A percentile compares a stretch with the other conserved stretches of the same genome.
phyloP scores from a whole-genome alignment of 2,329 filamentous ascomycete genomes.

The Ophiostoma montium region DNA sequence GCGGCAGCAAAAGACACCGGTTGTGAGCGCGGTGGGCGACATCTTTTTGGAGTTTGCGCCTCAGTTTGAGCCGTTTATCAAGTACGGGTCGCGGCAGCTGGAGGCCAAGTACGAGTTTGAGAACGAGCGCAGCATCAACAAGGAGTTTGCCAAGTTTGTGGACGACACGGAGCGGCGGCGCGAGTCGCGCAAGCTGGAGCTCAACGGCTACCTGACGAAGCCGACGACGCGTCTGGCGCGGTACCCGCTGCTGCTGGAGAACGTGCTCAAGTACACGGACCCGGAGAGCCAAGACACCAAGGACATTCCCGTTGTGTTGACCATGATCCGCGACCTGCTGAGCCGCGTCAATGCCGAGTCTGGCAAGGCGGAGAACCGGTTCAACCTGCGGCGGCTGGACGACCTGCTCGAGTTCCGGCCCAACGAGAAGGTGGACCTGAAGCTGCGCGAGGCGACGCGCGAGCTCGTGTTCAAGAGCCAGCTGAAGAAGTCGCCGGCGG shows the following conservation, averaged over 20 bases:
- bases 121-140: conserved; percentile 79
- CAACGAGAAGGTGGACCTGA: conserved; percentile 83
- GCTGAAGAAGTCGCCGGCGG: conserved; percentile 83
- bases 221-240: conserved; percentile 88
- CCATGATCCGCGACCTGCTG: conserved; percentile 73
- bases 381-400: conserved; percentile 85
- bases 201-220: conserved; percentile 96
- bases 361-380: conserved; percentile 93
- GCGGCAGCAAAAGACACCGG: conserved; percentile 76
- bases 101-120: conserved; percentile 98
- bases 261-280: conserved; percentile 81
- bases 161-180: conserved; percentile 93
- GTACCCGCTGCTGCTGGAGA: conserved; percentile 84
- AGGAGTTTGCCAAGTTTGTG: conserved; percentile 76
- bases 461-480: conserved; percentile 89
- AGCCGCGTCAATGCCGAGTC: conserved; percentile 86
- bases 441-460: conserved; percentile 83
- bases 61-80: conserved; percentile 89
- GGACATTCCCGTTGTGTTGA: conserved; percentile 81
- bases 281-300: conserved; percentile 80
- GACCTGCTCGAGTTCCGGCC: conserved; percentile 82
- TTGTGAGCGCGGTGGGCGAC: conserved; percentile 82
- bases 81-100: conserved; percentile 88
- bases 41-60: conserved; percentile 88
- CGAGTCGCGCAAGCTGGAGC: conserved; percentile 88